A percentile compares a stretch with the other conserved stretches of the same genome.
Conservation (phyloP, 805 yeast genomes). For the Metschnikowia drakensbergensis region DNA sequence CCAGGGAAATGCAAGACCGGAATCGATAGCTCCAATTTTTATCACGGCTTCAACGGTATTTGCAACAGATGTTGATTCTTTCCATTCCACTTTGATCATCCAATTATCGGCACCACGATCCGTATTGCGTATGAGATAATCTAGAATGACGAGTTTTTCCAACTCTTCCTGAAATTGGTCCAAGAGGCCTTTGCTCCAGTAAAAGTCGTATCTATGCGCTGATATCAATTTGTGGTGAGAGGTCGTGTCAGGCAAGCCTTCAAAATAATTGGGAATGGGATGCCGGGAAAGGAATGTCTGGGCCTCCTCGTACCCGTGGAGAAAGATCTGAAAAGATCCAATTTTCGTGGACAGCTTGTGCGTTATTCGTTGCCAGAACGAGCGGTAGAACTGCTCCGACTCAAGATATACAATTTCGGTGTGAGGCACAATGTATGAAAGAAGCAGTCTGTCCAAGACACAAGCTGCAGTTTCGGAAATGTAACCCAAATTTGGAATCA, state of each 20-base stretch:
- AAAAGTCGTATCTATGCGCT: conserved; percentile 24
- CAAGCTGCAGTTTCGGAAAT: conserved; percentile 71
- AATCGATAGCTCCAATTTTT: conserved; percentile 68
- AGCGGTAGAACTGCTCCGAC: conserved; percentile 50
- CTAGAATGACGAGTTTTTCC: conserved; percentile 66
- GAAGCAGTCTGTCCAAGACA: conserved; percentile 56
- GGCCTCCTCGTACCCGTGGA: conserved; percentile 57
- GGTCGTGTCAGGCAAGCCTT: conserved; percentile 10
- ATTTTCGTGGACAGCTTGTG: conserved; percentile 35
- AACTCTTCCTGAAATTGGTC: conserved; percentile 55
- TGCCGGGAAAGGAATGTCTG: conserved; percentile 50
- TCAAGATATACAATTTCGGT: conserved; percentile 54
- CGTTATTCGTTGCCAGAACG: conserved; percentile 42
- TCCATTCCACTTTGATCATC: conserved; percentile 64
- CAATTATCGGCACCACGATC: conserved; percentile 74
- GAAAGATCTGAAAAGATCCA: conserved; percentile 66
- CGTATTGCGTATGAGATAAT: conserved; percentile 70
- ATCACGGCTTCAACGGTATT: conserved; percentile 21
- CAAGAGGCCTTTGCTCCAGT: conserved; percentile 51
- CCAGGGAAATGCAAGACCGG: conserved; percentile 76
- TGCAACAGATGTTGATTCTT: not conserved
- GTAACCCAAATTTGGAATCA: conserved; percentile 70
- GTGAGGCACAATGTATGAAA: conserved; percentile 58
- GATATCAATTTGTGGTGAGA: not conserved
- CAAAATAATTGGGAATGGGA: conserved; percentile 48